phyloP scores from a whole-genome alignment of 192 early-diverging fungal species.

The Diversispora eburnea region DNA sequence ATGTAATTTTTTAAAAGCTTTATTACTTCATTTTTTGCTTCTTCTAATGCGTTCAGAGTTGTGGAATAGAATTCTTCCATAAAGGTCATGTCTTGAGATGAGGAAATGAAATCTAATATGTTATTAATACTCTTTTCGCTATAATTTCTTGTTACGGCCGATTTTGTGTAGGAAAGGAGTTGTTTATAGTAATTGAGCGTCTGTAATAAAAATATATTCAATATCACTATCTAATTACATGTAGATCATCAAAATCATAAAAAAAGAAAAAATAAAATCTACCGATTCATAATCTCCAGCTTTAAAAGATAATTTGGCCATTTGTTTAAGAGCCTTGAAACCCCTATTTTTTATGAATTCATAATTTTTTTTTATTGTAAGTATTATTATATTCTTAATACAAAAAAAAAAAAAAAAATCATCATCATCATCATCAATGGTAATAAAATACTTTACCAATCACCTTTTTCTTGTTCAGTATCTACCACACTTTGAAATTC shows the following conservation, averaged over 20 bases:
- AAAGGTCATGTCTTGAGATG: slow-evolving; percentile 71
- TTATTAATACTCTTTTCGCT: slow-evolving; percentile 91
- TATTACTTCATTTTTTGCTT: slow-evolving; percentile 76
- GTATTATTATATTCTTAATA: not conserved
- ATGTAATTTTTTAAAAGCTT: not conserved
- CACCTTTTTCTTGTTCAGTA: slow-evolving; percentile 75
- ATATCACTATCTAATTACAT: not conserved
- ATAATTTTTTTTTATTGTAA: not conserved
- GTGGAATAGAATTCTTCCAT: slow-evolving; percentile 82
- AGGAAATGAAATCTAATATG: slow-evolving; percentile 77
- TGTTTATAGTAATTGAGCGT: slow-evolving; percentile 69
- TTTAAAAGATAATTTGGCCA: slow-evolving; percentile 76
- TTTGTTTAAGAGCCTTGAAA: slow-evolving; percentile 87
- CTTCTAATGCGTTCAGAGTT: slow-evolving; percentile 67
- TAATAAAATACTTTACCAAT: slow-evolving; percentile 57
- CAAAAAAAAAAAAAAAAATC: no score
- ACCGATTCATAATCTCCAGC: slow-evolving; percentile 60
- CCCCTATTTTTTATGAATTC: slow-evolving; percentile 55
- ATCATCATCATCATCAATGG: not conserved
- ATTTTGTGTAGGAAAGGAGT: slow-evolving; percentile 71
- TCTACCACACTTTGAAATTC: slow-evolving; percentile 79
- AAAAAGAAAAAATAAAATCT: slow-evolving; percentile 18
- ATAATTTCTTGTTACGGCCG: slow-evolving; percentile 78
- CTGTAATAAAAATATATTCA: slow-evolving; percentile 43
- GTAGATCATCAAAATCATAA: not conserved